Conservation (phyloP, 805 yeast species). For the Clavispora asparagi region DNA sequence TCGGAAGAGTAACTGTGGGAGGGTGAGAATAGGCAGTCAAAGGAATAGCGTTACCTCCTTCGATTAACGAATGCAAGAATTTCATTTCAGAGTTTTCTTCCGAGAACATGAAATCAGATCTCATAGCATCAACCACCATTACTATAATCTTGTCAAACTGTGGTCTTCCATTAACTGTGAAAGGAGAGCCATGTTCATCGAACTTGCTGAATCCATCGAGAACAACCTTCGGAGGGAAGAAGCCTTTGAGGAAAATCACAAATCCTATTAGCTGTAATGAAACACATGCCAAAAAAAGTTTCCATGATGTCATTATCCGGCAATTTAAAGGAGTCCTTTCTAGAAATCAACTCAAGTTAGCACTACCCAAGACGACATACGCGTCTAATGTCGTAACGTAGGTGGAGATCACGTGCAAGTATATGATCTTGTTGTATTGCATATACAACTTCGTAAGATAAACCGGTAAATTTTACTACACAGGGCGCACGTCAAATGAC, state of each 20-base stretch:
- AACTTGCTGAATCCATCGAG: slow-evolving; percentile 51
- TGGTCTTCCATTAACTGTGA: slow-evolving; percentile 19
- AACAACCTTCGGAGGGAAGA: slow-evolving; percentile 85
- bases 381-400: too few species aligned
- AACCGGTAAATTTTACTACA: too few species aligned
- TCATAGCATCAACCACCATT: slow-evolving; percentile 88
- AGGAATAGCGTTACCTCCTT: slow-evolving; percentile 70
- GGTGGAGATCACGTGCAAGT: too few species aligned
- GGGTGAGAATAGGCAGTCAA: slow-evolving; percentile 91
- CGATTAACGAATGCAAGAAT: slow-evolving; percentile 60
- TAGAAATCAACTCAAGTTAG: too few species aligned
- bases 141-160: slow-evolving; percentile 66
- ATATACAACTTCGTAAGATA: too few species aligned
- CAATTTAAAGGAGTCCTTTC: background rate
- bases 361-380: background rate
- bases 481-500: too few species aligned
- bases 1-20: slow-evolving; percentile 93
- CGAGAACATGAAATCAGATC: slow-evolving; percentile 81
- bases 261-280: slow-evolving; percentile 40
- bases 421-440: too few species aligned
- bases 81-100: slow-evolving; percentile 54
- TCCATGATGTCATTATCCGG: background rate
- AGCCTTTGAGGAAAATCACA: slow-evolving; percentile 68
- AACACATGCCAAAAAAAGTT: slow-evolving; percentile 1
- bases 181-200: slow-evolving; percentile 16